Evolutionary conservation across 164 flowering plant genomes (phyloP).

Genomic region (Dillenia suffruticosa): DNA sequence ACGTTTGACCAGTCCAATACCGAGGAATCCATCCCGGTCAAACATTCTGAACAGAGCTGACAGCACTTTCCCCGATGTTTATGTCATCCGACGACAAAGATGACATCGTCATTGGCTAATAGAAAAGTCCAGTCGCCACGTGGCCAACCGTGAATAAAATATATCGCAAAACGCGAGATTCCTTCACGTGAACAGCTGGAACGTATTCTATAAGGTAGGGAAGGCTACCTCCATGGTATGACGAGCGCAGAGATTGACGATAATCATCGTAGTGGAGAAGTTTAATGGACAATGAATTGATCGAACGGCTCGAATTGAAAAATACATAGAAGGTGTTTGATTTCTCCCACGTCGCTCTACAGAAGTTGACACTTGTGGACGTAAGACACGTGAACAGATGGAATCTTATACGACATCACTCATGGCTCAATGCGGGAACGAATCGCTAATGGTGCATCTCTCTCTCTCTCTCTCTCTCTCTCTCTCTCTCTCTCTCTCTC

Average conservation of each 20-base stretch:
- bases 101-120: no score
- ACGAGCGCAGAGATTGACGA: no score
- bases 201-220: no score
- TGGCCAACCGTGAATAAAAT: slow-evolving; percentile 7
- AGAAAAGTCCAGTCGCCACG: neutral
- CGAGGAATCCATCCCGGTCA: neutral
- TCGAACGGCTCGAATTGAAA: no score
- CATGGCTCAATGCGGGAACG: slow-evolving; percentile 5
- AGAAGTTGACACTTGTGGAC: slow-evolving; percentile 3
- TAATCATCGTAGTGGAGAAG: no score
- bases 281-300: no score
- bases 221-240: no score
- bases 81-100: neutral
- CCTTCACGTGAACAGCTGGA: no score
- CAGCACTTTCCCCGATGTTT: neutral
- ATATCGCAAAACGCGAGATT: neutral
- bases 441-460: neutral
- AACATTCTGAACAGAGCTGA: neutral
- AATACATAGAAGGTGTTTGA: no score
- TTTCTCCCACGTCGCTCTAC: neutral
- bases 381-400: slow-evolving; percentile 3
- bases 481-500: neutral
- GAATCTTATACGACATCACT: slow-evolving; percentile 8
- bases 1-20: neutral
- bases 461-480: neutral